Evolutionary conservation across 768 basidiomycete species (phyloP), one percentile per base, ranked within the genome.

Genomic region (Hericium coralloides): DNA sequence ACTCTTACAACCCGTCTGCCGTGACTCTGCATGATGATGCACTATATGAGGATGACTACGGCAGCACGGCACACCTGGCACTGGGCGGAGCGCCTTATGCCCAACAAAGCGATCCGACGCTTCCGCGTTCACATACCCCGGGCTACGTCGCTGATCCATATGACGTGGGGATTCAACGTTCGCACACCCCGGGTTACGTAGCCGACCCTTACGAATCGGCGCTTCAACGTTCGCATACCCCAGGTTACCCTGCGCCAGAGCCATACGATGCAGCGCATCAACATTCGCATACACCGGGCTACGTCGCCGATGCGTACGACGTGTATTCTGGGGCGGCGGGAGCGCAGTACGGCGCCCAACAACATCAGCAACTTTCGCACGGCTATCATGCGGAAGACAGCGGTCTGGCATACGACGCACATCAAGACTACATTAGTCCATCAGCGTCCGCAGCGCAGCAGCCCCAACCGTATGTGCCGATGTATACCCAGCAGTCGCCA

Each of bases 41-140:
- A 15, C 76, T 68, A 41, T 82, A 86, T 60, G 86, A 86, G 58
- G 85, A 89, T 55, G 87, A 89, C 62, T 80, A 83, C 64, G 80
- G 83, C 60, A 86, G 85, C 66, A 79, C 78, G 20, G 71, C 75
- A 31, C 79, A 85, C 65, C 77, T 91, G 14, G 68, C 85, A 17
- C 62, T 75, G 4, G 70, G 79, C 31, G 82, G 83, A 17, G 84
- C 85, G 36, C 80, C 86, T 5, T 77, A 84, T 53, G 76, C 76
- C 31, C 78, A 79, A 49, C 75, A 78, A 43, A 59, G 47, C 38
- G 61, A 53, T 45, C n/a, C 14, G 23, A 9, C 48, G 25, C 39
- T 43, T 31, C 31, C 26, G 5, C 26, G n/a, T 8, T 52, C 43
- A 22, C 20, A 47, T 49, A 31, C 31, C 31, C 31, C 31, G 31